These are phyloP conservation scores for Leucocoprinus leucothites DNA, from an alignment of 768 basidiomycete genomes.

Conservation along the genomic window DNA sequence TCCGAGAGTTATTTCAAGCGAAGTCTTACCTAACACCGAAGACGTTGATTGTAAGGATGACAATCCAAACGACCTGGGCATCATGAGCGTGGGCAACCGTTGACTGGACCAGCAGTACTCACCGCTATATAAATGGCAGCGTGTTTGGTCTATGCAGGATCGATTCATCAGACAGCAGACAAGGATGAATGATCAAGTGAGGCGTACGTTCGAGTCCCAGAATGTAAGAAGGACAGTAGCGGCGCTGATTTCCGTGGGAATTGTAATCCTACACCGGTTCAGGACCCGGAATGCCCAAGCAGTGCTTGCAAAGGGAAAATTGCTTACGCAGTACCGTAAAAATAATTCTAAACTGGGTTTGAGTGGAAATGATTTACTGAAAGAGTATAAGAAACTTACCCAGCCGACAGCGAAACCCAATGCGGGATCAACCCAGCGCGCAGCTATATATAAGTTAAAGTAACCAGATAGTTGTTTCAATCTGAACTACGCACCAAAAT, in stretches of 20 bases:
- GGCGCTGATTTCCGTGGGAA: slow-evolving; percentile 75
- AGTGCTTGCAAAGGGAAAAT: not conserved
- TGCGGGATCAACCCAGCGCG: slow-evolving; percentile 57
- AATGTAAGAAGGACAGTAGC: slow-evolving; percentile 66
- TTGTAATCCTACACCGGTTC: slow-evolving; percentile 41
- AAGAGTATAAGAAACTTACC: slow-evolving; percentile 31
- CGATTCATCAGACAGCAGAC: not conserved
- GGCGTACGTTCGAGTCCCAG: slow-evolving; percentile 61
- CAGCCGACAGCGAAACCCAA: slow-evolving; percentile 57
- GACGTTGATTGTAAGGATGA: slow-evolving; percentile 62
- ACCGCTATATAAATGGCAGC: slow-evolving; percentile 53
- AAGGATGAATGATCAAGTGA: slow-evolving; percentile 4
- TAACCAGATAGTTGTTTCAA: not conserved
- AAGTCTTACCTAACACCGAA: slow-evolving; percentile 58
- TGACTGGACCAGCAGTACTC: slow-evolving; percentile 4
- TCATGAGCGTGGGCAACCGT: not conserved
- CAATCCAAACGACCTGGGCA: slow-evolving; percentile 42
- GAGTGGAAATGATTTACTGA: not conserved
- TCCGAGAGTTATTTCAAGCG: not conserved
- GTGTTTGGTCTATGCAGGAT: slow-evolving; percentile 37
- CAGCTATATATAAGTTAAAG: slow-evolving; percentile 29
- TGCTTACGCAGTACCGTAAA: slow-evolving; percentile 38
- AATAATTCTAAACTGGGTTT: slow-evolving; percentile 32
- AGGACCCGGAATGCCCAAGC: not conserved
- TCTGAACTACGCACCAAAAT: slow-evolving; percentile 44